phyloP scores from a whole-genome alignment of 225 moss, liverwort and hornwort species.

The Antitrichia curtipendula region DNA sequence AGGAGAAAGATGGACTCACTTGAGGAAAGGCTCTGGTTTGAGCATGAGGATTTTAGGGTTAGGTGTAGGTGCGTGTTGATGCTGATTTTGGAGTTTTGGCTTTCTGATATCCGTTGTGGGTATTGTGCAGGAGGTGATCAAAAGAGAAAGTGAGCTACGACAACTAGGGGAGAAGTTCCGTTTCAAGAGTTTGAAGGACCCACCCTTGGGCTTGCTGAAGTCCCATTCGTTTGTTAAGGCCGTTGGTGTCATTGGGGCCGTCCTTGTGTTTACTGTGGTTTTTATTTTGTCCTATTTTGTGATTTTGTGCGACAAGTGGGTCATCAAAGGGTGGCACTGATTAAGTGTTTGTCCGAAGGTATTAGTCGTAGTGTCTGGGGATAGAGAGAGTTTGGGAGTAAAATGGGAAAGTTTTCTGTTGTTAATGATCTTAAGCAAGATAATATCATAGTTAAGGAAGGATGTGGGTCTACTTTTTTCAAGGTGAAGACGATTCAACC shows the following conservation, averaged over 20 bases:
- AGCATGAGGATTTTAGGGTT: background rate
- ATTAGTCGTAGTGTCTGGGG: background rate
- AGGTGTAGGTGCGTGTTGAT: background rate
- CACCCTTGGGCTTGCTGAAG: too few relatives aligned
- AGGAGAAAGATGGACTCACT: background rate
- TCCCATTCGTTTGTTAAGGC: background rate
- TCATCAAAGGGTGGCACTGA: background rate
- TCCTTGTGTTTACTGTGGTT: background rate
- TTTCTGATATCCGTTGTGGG: background rate
- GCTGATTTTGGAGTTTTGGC: background rate
- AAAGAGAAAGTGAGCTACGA: background rate
- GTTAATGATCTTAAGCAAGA: accelerated
- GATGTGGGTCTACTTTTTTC: background rate
- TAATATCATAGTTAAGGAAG: background rate
- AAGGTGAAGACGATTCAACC: background rate
- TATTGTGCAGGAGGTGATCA: background rate
- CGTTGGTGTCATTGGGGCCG: background rate
- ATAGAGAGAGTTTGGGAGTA: background rate
- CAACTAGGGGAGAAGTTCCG: background rate
- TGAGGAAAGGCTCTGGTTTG: background rate
- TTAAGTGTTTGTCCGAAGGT: background rate
- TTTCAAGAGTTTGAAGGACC: background rate
- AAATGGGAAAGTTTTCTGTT: background rate
- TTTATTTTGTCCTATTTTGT: slow-evolving; percentile 1
- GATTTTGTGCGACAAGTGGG: slow-evolving; percentile 4